Evolutionary conservation across 2,329 filamentous ascomycete genomes (phyloP).

Genomic region (Colletotrichum eremochloae): DNA sequence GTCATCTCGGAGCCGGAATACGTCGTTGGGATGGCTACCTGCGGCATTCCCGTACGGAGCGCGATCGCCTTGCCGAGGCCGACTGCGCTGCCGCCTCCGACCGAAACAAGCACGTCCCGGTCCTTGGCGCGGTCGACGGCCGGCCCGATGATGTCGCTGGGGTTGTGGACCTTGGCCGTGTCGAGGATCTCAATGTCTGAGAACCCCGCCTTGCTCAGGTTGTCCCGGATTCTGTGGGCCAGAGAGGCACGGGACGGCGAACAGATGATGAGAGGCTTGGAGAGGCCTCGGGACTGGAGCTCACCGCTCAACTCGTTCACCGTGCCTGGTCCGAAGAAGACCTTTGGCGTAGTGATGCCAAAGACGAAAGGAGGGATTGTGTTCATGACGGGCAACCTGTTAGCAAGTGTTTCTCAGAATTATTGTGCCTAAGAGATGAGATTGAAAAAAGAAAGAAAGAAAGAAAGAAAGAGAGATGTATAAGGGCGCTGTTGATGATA

Average conservation of each 20-base stretch:
- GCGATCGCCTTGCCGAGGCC: slow-evolving; percentile 69
- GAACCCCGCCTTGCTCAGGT: slow-evolving; percentile 44
- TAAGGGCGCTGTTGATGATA: background rate
- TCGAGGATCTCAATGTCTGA: slow-evolving; percentile 53
- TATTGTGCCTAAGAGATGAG: no score
- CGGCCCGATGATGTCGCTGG: slow-evolving; percentile 47
- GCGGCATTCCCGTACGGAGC: slow-evolving; percentile 65
- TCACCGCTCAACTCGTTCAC: slow-evolving; percentile 52
- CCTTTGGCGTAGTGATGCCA: slow-evolving; percentile 46
- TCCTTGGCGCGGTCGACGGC: slow-evolving; percentile 48
- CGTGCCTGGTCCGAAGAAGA: slow-evolving; percentile 53
- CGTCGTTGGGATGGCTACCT: slow-evolving; percentile 71
- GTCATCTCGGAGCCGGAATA: slow-evolving; percentile 74
- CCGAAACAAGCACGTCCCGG: slow-evolving; percentile 70
- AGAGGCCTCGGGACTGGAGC: slow-evolving; percentile 49
- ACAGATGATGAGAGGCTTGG: slow-evolving; percentile 54
- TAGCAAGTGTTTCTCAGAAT: background rate
- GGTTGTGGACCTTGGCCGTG: slow-evolving; percentile 49
- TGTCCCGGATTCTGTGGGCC: slow-evolving; percentile 50
- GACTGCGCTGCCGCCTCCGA: slow-evolving; percentile 74
- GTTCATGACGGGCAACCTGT: slow-evolving; percentile 12
- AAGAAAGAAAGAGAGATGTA: background rate
- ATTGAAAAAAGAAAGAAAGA: background rate
- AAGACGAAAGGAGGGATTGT: slow-evolving; percentile 28
- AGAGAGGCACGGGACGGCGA: slow-evolving; percentile 55